Percentiles rank a stretch among this genome's conserved stretches.
phyloP scores from a whole-genome alignment of 306 rosid genomes.

The Ziziphus jujuba region DNA sequence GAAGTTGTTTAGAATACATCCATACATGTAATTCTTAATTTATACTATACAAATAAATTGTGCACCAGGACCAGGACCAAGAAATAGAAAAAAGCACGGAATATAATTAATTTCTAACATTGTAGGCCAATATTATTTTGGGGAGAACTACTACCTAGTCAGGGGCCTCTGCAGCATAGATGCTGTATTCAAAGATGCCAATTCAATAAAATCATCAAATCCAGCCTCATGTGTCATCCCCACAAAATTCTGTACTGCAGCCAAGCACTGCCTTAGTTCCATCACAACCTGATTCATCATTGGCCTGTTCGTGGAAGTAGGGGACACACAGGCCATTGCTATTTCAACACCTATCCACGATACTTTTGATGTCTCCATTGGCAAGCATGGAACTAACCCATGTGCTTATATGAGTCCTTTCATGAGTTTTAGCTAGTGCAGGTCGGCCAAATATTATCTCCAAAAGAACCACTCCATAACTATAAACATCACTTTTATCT shows the following conservation, averaged over 20 bases:
- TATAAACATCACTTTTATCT: conserved; percentile 22
- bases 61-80: too few relatives aligned
- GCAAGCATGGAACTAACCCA: conserved; percentile 13
- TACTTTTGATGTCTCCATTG: conserved; percentile 3
- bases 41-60: too few relatives aligned
- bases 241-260: not conserved
- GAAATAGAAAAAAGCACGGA: not conserved
- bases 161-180: not conserved
- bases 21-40: too few relatives aligned
- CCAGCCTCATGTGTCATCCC: not conserved
- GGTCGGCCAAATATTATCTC: conserved; percentile 4
- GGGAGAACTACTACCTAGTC: not conserved
- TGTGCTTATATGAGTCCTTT: not conserved
- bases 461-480: conserved; percentile 13
- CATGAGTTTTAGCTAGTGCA: not conserved
- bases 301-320: conserved; percentile 3
- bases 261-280: conserved; percentile 8
- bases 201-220: not conserved
- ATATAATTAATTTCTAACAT: too few relatives aligned
- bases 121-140: too few relatives aligned
- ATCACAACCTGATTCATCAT: not conserved
- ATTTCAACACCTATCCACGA: conserved; percentile 8
- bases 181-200: not conserved
- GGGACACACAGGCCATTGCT: conserved; percentile 14
- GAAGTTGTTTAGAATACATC: too few relatives aligned